Evolutionary conservation across 306 rosid species (phyloP).

Genomic region (Lathyrus oleraceus): DNA sequence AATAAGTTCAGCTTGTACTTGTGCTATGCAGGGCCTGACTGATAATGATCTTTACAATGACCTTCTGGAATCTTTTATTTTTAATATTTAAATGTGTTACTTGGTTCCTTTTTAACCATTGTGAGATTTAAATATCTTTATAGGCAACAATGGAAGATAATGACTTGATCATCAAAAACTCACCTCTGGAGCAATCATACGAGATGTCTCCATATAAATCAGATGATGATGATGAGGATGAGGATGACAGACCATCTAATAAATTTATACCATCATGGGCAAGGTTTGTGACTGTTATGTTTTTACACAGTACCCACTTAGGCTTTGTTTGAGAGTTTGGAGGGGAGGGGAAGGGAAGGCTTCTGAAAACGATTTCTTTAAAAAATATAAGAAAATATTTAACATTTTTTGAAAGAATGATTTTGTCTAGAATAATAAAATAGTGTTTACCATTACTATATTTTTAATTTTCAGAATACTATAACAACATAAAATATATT

Average conservation of each 20-base stretch:
- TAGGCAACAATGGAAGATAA: slow-evolving; percentile 46
- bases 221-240: slow-evolving; percentile 91
- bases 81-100: not conserved
- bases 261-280: slow-evolving; percentile 90
- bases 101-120: slow-evolving; percentile 23
- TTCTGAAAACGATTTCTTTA: too few relatives aligned
- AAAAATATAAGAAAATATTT: too few relatives aligned
- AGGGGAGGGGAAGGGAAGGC: too few relatives aligned
- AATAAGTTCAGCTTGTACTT: not conserved
- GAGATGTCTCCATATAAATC: slow-evolving; percentile 93
- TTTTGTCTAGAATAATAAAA: too few relatives aligned
- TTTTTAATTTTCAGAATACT: too few relatives aligned
- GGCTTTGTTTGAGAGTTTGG: too few relatives aligned
- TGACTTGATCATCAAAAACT: slow-evolving; percentile 30
- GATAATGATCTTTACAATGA: slow-evolving; percentile 16
- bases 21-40: not conserved
- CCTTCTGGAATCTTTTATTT: slow-evolving; percentile 19
- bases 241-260: slow-evolving; percentile 45
- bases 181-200: slow-evolving; percentile 63
- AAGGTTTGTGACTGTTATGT: slow-evolving; percentile 53
- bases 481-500: too few relatives aligned
- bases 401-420: too few relatives aligned
- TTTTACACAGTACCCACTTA: not conserved
- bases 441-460: too few relatives aligned
- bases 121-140: slow-evolving; percentile 33